phyloP scores from a whole-genome alignment of 176 grass and related monocot genomes.

The Aegilops sharonensis region DNA sequence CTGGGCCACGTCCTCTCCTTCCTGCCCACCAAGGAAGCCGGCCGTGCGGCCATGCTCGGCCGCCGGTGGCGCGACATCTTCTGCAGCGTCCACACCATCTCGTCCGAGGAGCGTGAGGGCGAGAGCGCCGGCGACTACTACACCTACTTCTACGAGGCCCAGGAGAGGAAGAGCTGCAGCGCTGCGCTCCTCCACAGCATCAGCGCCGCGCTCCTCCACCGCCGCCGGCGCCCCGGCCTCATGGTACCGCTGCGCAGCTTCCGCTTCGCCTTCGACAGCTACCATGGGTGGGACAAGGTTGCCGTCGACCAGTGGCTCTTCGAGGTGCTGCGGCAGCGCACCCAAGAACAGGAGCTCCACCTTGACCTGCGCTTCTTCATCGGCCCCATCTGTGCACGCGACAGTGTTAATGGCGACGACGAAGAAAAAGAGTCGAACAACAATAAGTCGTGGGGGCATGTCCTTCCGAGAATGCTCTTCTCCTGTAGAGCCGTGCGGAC shows the following conservation, averaged over 20 bases:
- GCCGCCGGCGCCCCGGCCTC: neutral
- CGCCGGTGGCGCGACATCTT: neutral
- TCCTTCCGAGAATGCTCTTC: neutral
- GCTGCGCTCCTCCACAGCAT: neutral
- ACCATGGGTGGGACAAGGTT: neutral
- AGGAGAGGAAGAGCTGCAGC: neutral
- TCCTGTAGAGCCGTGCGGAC: neutral
- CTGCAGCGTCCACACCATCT: slow-evolving; percentile 12
- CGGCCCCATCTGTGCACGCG: neutral
- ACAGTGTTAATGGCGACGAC: neutral
- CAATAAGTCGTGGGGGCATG: neutral
- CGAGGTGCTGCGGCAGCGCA: neutral
- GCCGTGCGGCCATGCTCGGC: neutral
- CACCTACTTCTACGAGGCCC: neutral
- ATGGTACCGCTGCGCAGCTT: neutral
- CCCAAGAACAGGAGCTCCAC: neutral
- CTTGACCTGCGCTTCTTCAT: neutral
- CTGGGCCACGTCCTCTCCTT: slow-evolving; percentile 1
- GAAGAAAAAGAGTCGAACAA: neutral
- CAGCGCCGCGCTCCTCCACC: neutral
- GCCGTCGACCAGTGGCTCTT: neutral
- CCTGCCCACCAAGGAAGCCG: neutral
- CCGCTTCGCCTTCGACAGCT: neutral
- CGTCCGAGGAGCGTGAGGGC: neutral
- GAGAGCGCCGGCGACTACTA: neutral